Base-by-base conservation (phyloP, 305 asterid species). In the Caryopteris hybrid region DNA sequence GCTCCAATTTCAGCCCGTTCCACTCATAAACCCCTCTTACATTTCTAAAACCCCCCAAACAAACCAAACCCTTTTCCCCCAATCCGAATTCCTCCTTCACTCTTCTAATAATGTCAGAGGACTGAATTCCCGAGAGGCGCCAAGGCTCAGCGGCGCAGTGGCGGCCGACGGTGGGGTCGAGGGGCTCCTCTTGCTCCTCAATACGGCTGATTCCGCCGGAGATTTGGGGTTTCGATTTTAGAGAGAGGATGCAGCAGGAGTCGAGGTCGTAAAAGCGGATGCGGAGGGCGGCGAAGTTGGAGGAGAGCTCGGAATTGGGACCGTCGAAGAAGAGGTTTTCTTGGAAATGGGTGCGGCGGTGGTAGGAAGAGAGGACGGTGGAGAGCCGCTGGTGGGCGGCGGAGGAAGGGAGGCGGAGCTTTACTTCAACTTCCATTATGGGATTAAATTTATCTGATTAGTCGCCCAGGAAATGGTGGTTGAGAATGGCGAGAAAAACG, bases 211-310 rank as follows among this genome's bases (percentile, higher is more conserved):
- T 82, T 3, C 98, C 96, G 36, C 57, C 70, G 53, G 88, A 74
- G 45, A 89, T 78, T 2, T 67, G 68, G 39, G 96, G 92, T 9
- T 89, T 92, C 38, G 89, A 81, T 79, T 92, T 89, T 23, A 89
- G 85, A 14, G 95, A 84, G 72, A 92, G 81, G 78, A 81, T 36
- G 81, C 89, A 89, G 70, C 66, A 86, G 75, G 87, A 62, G 23
- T 89, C 94, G 53, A 84, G 80, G 84, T 86, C 92, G 92, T 92
- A 89, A 86, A 92, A 89, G 74, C 98, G 98, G 82, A 89, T 75
- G 68, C 98, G 95, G 79, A 92, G 96, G 33, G 87, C 91, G 61
- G 98, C 87, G 70, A 83, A 78, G 78, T 78, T 82, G 80, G 90
- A 74, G 58, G 95, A 70, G 81, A 92, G 98, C 75, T 83, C 81